phyloP scores from a whole-genome alignment of 176 grass and related monocot genomes.

The Avena insularis region DNA sequence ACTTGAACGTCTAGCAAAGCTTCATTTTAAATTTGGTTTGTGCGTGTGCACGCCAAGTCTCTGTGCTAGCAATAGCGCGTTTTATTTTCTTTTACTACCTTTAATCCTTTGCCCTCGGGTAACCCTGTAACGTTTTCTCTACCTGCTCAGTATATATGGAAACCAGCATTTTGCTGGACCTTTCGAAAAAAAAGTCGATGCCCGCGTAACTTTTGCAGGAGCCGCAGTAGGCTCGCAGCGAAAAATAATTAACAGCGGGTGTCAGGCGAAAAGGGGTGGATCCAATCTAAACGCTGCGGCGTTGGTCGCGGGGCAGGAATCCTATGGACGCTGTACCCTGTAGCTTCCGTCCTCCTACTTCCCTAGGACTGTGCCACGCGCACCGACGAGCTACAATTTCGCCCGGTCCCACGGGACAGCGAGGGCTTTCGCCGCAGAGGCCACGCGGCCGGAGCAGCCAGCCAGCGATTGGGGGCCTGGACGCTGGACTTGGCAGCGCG shows the following conservation, averaged over 20 bases:
- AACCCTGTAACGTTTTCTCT: too few relatives aligned
- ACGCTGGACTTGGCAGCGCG: not conserved
- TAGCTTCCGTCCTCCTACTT: not conserved
- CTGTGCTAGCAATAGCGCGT: too few relatives aligned
- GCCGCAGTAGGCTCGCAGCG: not conserved
- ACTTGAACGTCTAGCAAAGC: too few relatives aligned
- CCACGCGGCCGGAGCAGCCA: not conserved
- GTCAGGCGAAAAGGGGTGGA: slow-evolving; percentile 20
- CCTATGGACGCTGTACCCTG: not conserved
- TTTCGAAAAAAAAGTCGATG: too few relatives aligned
- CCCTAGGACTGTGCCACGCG: not conserved
- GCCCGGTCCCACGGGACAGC: not conserved
- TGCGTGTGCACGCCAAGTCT: not conserved
- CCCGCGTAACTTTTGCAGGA: slow-evolving; percentile 1
- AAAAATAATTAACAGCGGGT: not conserved
- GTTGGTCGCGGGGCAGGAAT: slow-evolving; percentile 12
- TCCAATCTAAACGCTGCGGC: not conserved
- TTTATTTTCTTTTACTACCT: too few relatives aligned
- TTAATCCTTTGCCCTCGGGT: too few relatives aligned
- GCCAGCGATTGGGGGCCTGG: not conserved
- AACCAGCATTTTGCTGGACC: too few relatives aligned
- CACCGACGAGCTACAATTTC: not conserved
- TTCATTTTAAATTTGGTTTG: too few relatives aligned
- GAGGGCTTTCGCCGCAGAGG: not conserved
- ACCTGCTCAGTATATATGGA: too few relatives aligned